These are phyloP conservation scores for Pugionium cornutum DNA, from an alignment of 345 rosid genomes.

Conservation along the genomic window DNA sequence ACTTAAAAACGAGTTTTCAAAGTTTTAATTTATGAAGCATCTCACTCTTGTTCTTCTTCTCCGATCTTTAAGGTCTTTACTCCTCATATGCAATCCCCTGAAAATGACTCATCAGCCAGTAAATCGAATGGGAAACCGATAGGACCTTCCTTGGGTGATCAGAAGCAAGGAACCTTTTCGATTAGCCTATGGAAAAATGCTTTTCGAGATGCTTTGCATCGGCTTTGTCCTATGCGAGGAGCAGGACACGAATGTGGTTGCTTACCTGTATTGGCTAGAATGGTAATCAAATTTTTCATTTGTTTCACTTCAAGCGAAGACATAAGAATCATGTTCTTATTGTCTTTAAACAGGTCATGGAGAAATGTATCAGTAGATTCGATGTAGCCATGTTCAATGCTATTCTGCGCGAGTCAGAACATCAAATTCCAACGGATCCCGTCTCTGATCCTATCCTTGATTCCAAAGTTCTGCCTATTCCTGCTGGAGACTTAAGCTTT, in stretches of 20 bases:
- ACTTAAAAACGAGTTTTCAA: neutral
- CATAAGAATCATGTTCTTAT: neutral
- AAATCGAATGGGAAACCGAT: constrained; percentile 51
- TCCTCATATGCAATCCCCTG: constrained; percentile 86
- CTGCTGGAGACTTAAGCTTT: constrained; percentile 93
- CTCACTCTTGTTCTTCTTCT: constrained; percentile 15
- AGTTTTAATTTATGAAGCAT: constrained; percentile 18
- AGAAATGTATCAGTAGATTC: constrained; percentile 71
- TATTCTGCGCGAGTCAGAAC: constrained; percentile 84
- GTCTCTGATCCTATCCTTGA: constrained; percentile 90
- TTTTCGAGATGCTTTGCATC: constrained; percentile 71
- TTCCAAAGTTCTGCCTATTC: constrained; percentile 86
- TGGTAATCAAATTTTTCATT: constrained; percentile 45
- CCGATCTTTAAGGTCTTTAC: constrained; percentile 66
- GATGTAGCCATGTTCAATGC: constrained; percentile 99
- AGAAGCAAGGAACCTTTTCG: constrained; percentile 79
- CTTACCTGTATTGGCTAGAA: constrained; percentile 71
- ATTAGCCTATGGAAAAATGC: constrained; percentile 76
- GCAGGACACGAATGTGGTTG: constrained; percentile 93
- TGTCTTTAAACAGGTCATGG: constrained; percentile 65
- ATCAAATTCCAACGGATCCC: constrained; percentile 95
- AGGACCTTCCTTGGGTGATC: constrained; percentile 78
- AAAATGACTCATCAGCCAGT: constrained; percentile 43
- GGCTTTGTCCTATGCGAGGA: constrained; percentile 88
- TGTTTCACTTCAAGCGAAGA: neutral